phyloP scores from a whole-genome alignment of 352 stramenopile species.

The Phytopythium sindhum region DNA sequence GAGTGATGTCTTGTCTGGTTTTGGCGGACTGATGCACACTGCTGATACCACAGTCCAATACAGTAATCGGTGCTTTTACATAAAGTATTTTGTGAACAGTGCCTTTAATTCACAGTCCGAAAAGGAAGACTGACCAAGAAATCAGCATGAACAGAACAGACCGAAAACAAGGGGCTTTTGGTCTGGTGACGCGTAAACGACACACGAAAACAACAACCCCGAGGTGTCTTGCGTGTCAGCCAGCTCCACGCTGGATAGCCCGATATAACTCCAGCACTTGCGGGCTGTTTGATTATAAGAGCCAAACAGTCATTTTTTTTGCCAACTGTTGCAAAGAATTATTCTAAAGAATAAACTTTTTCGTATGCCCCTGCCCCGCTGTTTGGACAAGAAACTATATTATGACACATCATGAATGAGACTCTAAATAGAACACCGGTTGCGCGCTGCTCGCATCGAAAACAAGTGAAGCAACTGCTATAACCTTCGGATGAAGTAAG shows the following conservation, averaged over 20 bases:
- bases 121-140: too few species aligned
- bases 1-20: neutral
- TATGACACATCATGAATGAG: too few species aligned
- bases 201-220: neutral
- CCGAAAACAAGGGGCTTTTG: too few species aligned
- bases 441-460: too few species aligned
- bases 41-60: neutral
- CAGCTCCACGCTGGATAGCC: neutral
- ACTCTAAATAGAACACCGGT: too few species aligned
- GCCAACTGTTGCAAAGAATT: neutral
- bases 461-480: too few species aligned
- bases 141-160: too few species aligned
- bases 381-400: too few species aligned
- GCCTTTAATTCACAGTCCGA: neutral
- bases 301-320: neutral
- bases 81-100: neutral
- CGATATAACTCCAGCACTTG: neutral
- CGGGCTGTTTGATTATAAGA: too few species aligned
- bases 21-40: neutral
- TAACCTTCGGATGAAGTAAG: too few species aligned
- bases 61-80: neutral
- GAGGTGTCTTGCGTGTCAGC: neutral
- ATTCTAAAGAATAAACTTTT: neutral
- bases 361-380: too few species aligned
- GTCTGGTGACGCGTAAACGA: too few species aligned